Conservation (phyloP, 2,329 filamentous ascomycete genomes). For the Chalaropsis thielavioides region DNA sequence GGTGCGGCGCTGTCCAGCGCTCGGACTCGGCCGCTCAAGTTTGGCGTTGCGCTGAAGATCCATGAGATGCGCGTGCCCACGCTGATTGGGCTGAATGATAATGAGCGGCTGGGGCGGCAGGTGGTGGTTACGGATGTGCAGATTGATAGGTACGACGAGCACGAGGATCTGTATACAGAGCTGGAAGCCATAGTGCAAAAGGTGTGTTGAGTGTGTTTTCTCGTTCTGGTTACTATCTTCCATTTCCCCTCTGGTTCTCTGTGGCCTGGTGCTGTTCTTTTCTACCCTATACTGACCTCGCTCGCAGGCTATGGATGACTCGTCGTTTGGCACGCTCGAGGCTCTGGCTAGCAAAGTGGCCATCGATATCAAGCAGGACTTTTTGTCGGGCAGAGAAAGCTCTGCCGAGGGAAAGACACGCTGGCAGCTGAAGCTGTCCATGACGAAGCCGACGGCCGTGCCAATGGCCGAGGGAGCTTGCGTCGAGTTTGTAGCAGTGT, state of each 20-base stretch:
- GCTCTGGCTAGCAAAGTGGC: slow-evolving; percentile 40
- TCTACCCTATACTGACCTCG: not conserved
- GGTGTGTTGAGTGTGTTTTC: slow-evolving; percentile 18
- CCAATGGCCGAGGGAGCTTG: slow-evolving; percentile 56
- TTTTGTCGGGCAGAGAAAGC: slow-evolving; percentile 21
- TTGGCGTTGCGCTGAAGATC: slow-evolving; percentile 32
- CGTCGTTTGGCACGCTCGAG: slow-evolving; percentile 49
- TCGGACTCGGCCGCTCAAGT: slow-evolving; percentile 18
- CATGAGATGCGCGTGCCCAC: slow-evolving; percentile 48
- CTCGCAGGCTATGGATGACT: slow-evolving; percentile 37
- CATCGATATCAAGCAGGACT: slow-evolving; percentile 31
- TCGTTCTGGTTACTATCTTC: not conserved
- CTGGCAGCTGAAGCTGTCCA: slow-evolving; percentile 42
- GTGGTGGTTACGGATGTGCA: slow-evolving; percentile 48
- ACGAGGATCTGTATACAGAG: slow-evolving; percentile 36
- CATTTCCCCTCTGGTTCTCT: not conserved
- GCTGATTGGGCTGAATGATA: slow-evolving; percentile 56
- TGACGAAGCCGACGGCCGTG: slow-evolving; percentile 63
- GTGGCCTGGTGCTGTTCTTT: not conserved
- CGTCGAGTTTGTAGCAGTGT: slow-evolving; percentile 34
- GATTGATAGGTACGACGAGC: slow-evolving; percentile 37
- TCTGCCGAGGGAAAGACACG: slow-evolving; percentile 21
- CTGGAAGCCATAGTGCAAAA: slow-evolving; percentile 48
- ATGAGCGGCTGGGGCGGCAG: slow-evolving; percentile 54
- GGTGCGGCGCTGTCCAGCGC: not conserved